Conservation (phyloP, 331 rosid genomes). For the Acacia pycnantha region DNA sequence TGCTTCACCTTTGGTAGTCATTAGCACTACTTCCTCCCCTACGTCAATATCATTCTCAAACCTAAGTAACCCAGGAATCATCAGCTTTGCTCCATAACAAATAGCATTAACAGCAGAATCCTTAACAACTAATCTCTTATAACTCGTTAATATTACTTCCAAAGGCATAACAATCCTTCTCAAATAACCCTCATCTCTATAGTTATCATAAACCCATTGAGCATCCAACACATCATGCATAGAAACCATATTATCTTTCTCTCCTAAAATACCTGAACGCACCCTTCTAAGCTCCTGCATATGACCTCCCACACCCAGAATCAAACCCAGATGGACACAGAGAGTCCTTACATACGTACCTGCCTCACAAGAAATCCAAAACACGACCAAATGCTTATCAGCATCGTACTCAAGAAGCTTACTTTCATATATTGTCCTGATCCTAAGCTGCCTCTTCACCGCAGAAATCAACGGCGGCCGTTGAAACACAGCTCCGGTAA, state of each 20-base stretch:
- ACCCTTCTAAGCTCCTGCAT: conserved; percentile 98
- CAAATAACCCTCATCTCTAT: conserved; percentile 75
- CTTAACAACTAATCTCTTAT: conserved; percentile 85
- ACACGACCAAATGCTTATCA: conserved; percentile 79
- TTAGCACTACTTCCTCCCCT: conserved; percentile 91
- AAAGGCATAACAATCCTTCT: conserved; percentile 79
- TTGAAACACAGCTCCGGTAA: conserved; percentile 93
- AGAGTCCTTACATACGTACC: conserved; percentile 91
- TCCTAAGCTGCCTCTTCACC: conserved; percentile 89
- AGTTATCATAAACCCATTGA: conserved; percentile 73
- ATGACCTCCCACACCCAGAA: conserved; percentile 92
- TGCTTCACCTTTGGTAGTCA: conserved; percentile 96
- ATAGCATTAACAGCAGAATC: conserved; percentile 94
- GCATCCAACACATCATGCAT: conserved; percentile 99
- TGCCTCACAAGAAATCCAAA: conserved; percentile 97
- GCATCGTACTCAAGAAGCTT: conserved; percentile 88
- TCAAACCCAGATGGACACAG: conserved; percentile 87
- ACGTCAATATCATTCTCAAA: conserved; percentile 89
- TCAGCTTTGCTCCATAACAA: conserved; percentile 94
- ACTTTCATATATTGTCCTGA: conserved; percentile 87
- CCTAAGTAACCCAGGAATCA: conserved; percentile 89
- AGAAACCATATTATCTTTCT: conserved; percentile 89
- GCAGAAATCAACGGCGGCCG: conserved; percentile 88
- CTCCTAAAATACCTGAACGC: conserved; percentile 88
- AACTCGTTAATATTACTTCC: conserved; percentile 60